Base-by-base conservation (phyloP, 2,329 filamentous ascomycete species). In the Cladosporium cucumerinum region DNA sequence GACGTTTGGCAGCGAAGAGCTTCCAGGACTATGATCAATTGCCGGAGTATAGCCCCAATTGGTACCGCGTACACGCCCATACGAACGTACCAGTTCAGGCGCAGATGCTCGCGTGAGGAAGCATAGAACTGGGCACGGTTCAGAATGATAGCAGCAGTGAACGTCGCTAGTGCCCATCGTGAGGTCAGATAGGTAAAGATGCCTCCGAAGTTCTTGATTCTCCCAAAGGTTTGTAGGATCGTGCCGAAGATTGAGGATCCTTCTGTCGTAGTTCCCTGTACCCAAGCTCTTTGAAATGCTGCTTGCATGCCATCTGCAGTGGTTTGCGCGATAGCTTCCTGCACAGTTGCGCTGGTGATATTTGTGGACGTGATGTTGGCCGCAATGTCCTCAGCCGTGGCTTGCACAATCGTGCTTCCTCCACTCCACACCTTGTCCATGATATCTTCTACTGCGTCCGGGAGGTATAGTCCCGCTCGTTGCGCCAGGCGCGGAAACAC, bases 51-150 rank as follows among this genome's bases (percentile, higher is more conserved):
- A 0, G 93, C 80, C 5, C 89, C 46, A 49, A 96, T 88, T 0
- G 93, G 91, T 3, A 88, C 74, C 34, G 89, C 79, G 60, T 93
- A 90, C 16, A 97, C 77, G 8, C 87, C 76, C 4, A 96, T 77
- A 51, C 92, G 87, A 60, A 89, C 80, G 39, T 87, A 85, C 87
- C 91, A 94, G 63, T 85, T 85, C 2, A 98, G 82, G 11, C 85
- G 85, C n/a, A 97, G 82, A 61, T 91, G 87, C 61, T 93, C 86
- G 67, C 95, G 85, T 16, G 92, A 94, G 0, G 93, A 94, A 49
- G 93, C 94, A 77, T 97, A 98, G 71, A 98, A 95, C 65, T 93
- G 89, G 7, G 95, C 96, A 65, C 95, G 87, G 75, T 98, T 98
- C 26, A 98, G 82, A 65, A 97, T 80, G 65, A 98, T 86, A 25